Evolutionary conservation across 768 basidiomycete genomes (phyloP).

Genomic region (Podaxis sp.): DNA sequence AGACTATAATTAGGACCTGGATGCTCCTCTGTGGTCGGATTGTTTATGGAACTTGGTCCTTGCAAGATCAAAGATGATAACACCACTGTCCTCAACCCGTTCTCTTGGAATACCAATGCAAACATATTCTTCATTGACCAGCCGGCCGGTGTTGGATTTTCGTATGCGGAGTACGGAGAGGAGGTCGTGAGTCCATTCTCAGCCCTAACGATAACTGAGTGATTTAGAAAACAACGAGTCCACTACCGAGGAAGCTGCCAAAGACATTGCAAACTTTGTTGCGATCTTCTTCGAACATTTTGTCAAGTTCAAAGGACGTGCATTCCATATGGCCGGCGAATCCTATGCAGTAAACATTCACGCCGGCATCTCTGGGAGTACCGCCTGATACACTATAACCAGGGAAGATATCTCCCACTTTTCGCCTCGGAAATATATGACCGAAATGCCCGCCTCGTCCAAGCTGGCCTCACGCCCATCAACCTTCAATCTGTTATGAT

Average conservation of each 20-base stretch:
- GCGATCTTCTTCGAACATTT: constrained; percentile 77
- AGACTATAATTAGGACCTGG: constrained; percentile 3
- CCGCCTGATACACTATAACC: background rate
- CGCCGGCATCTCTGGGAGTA: background rate
- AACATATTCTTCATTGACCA: constrained; percentile 65
- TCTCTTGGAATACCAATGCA: constrained; percentile 69
- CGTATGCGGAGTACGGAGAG: constrained; percentile 65
- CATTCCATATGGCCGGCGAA: constrained; percentile 70
- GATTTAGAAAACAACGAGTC: constrained; percentile 49
- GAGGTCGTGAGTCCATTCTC: constrained; percentile 41
- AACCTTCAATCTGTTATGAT: constrained; percentile 77
- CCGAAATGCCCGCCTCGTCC: constrained; percentile 55
- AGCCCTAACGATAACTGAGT: background rate
- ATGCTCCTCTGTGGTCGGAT: constrained; percentile 11
- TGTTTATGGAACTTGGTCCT: constrained; percentile 41
- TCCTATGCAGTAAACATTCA: constrained; percentile 65
- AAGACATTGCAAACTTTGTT: constrained; percentile 71
- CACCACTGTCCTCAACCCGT: constrained; percentile 52
- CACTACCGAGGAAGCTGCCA: constrained; percentile 54
- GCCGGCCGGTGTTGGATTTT: constrained; percentile 62
- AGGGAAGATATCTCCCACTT: constrained; percentile 72
- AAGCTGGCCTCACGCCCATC: constrained; percentile 53
- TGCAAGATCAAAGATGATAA: constrained; percentile 60
- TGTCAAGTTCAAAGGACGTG: constrained; percentile 63
- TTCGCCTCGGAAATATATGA: constrained; percentile 81